Conservation (phyloP, 2,329 filamentous ascomycete genomes). For the Graphium sp. region DNA sequence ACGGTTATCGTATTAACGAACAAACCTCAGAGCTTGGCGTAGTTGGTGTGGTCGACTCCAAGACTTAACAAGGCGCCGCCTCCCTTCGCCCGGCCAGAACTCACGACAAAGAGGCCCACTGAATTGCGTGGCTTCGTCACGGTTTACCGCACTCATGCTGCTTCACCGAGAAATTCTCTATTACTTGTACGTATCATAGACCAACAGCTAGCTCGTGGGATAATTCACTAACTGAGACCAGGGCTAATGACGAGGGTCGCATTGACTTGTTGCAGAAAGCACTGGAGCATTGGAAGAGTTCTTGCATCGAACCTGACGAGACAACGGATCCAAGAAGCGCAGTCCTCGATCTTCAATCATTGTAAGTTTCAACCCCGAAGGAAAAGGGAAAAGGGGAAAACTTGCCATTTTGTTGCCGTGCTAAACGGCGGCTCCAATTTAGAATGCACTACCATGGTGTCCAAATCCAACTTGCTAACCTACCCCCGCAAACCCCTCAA, state of each 20-base stretch:
- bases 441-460: slow-evolving; percentile 2
- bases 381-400: no score
- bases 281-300: not conserved
- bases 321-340: not conserved
- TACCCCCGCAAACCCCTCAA: not conserved
- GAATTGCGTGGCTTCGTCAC: not conserved
- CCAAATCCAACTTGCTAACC: not conserved
- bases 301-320: not conserved
- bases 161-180: not conserved
- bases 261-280: not conserved
- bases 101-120: not conserved
- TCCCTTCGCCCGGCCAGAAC: not conserved
- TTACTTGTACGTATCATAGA: not conserved
- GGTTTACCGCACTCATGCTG: not conserved
- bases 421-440: not conserved
- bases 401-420: not conserved
- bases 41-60: slow-evolving; percentile 1
- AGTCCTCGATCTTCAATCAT: not conserved
- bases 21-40: not conserved
- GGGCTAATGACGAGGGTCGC: not conserved
- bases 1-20: not conserved
- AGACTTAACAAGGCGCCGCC: not conserved
- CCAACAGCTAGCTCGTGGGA: no score
- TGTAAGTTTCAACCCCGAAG: not conserved
- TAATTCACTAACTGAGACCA: no score